Conservation (phyloP, 768 basidiomycete genomes). For the Tubosaeta brunneosetosa region DNA sequence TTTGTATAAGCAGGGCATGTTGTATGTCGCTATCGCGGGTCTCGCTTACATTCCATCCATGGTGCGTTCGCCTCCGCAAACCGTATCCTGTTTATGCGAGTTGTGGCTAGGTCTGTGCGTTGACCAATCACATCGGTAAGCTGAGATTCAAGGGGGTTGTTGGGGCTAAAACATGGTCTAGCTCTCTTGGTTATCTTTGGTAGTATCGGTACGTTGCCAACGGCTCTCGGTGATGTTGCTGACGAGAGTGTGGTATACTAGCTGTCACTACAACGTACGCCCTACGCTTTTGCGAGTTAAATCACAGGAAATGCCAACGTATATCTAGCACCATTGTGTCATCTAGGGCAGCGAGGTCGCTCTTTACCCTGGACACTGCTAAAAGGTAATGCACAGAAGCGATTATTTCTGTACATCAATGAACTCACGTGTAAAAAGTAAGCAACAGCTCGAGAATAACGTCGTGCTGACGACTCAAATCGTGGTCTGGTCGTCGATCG, state of each 20-base stretch:
- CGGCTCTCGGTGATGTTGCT: neutral
- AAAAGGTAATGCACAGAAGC: conserved; percentile 2
- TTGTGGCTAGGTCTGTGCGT: conserved; percentile 3
- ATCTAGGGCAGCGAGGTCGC: conserved; percentile 13
- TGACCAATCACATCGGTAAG: conserved; percentile 6
- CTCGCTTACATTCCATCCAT: conserved; percentile 10
- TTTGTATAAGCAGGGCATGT: conserved; percentile 15
- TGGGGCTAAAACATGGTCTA: neutral
- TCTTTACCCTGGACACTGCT: neutral
- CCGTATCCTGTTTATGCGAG: neutral
- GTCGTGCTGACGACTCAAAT: conserved; percentile 11
- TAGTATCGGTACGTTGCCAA: conserved; percentile 1
- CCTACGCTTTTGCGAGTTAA: neutral
- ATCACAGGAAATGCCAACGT: too few species aligned
- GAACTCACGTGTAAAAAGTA: conserved; percentile 7
- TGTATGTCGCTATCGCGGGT: conserved; percentile 12
- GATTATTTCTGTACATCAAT: neutral
- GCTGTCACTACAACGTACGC: conserved; percentile 10
- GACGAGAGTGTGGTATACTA: neutral
- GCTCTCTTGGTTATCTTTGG: neutral
- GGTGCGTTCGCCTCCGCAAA: conserved; percentile 1
- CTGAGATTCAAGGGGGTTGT: neutral
- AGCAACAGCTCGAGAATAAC: neutral
- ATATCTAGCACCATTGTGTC: conserved; percentile 11
- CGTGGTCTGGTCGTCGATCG: neutral